Percentiles rank a stretch among this genome's conserved stretches.
phyloP scores from a whole-genome alignment of 768 basidiomycete genomes.

The Pisolithus sp. region DNA sequence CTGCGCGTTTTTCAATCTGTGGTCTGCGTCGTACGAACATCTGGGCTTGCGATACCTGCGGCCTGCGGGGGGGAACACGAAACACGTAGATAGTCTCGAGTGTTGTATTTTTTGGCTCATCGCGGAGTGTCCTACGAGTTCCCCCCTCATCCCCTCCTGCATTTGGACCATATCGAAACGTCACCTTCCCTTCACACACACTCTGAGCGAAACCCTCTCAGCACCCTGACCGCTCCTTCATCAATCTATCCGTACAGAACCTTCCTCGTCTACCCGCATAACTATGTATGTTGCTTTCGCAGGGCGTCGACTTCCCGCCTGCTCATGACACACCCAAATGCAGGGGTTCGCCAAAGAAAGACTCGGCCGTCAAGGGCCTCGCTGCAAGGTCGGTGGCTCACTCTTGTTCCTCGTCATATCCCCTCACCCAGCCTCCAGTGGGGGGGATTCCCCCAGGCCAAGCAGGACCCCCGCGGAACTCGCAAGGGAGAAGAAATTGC shows the following conservation, averaged over 20 bases:
- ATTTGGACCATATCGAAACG: neutral
- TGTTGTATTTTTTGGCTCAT: neutral
- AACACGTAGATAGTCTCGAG: conserved; percentile 9
- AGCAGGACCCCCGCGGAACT: conserved; percentile 38
- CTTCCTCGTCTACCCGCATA: neutral
- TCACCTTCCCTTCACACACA: neutral
- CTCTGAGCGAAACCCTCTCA: neutral
- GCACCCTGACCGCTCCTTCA: neutral
- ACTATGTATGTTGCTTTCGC: neutral
- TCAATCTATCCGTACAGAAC: neutral
- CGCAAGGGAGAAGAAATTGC: conserved; percentile 44
- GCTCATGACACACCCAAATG: conserved; percentile 10
- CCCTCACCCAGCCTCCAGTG: conserved; percentile 11
- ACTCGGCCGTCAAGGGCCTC: conserved; percentile 14
- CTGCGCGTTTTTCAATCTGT: conserved; percentile 14
- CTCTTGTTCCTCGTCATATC: conserved; percentile 3
- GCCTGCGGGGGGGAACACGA: conserved; percentile 7
- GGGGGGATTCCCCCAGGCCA: conserved; percentile 14
- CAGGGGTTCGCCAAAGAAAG: conserved; percentile 22
- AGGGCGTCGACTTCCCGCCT: conserved; percentile 5
- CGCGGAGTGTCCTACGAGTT: neutral
- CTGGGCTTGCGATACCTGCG: conserved; percentile 5
- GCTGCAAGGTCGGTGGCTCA: conserved; percentile 12
- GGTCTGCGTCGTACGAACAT: conserved; percentile 2
- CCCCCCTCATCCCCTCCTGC: conserved; percentile 6